Percentiles rank a stretch among this genome's conserved stretches.
These are phyloP conservation scores for Metrosideros polymorpha DNA, from an alignment of 441 rosid genomes.

Conservation along the genomic window DNA sequence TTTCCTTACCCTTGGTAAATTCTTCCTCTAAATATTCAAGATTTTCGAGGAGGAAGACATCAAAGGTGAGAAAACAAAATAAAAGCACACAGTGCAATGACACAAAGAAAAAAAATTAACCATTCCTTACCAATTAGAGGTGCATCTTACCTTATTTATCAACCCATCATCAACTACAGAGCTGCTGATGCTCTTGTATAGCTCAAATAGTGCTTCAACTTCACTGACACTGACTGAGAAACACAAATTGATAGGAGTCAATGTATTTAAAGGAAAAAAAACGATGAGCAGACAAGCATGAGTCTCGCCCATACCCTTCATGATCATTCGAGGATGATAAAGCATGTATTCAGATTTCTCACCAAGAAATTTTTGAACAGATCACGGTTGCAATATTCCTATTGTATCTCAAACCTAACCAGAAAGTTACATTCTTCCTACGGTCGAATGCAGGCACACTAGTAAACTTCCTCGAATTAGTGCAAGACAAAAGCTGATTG, in stretches of 20 bases:
- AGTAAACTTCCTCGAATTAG: neutral
- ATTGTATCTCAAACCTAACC: neutral
- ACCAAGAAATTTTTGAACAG: neutral
- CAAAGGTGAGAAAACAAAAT: neutral
- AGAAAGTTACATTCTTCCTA: neutral
- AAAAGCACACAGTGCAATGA: neutral
- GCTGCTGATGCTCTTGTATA: slow-evolving; percentile 94
- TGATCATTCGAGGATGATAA: neutral
- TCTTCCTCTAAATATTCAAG: neutral
- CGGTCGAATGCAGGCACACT: neutral
- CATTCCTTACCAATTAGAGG: neutral
- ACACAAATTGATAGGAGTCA: neutral
- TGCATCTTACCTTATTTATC: slow-evolving; percentile 65
- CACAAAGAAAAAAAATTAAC: neutral
- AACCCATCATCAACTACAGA: slow-evolving; percentile 92
- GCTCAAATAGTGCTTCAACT: slow-evolving; percentile 96
- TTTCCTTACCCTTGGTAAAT: neutral
- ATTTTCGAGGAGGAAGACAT: neutral
- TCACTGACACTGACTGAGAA: slow-evolving; percentile 88
- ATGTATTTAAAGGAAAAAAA: neutral
- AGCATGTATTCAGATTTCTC: neutral
- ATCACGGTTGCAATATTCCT: neutral
- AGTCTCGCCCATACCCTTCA: neutral
- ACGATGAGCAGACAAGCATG: neutral
- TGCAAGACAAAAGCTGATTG: neutral